phyloP scores from a whole-genome alignment of 2,329 filamentous ascomycete genomes.

The Didymella pomorum region DNA sequence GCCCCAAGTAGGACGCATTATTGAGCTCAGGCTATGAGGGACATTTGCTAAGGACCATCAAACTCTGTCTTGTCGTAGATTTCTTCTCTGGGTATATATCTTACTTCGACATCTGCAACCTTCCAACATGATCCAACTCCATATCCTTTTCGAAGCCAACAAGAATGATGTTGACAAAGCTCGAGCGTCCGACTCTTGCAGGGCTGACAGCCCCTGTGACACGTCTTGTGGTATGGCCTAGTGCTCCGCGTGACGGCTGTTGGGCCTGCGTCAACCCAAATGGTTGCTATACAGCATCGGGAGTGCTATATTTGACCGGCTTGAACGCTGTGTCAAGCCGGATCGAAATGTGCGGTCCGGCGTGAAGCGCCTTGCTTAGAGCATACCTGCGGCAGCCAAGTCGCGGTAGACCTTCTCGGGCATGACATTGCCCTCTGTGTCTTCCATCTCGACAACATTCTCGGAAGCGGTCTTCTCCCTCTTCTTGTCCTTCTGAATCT shows the following conservation, averaged over 20 bases:
- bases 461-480: constrained; percentile 78
- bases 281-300: background rate
- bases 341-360: no score
- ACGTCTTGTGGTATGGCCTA: background rate
- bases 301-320: background rate
- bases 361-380: constrained; percentile 27
- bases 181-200: no score
- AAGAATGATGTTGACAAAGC: background rate
- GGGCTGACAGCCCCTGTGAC: background rate
- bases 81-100: constrained; percentile 15
- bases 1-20: no score
- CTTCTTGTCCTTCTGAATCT: constrained; percentile 87
- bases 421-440: constrained; percentile 97
- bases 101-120: constrained; percentile 6
- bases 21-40: no score
- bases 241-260: background rate
- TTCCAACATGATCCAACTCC: background rate
- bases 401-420: constrained; percentile 98
- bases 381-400: constrained; percentile 86
- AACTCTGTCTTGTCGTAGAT: background rate
- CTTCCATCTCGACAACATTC: constrained; percentile 97
- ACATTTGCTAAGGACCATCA: background rate
- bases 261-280: background rate
- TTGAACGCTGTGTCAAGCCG: background rate
- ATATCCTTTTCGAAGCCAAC: constrained; percentile 1